Percentiles rank a stretch among this genome's conserved stretches.
phyloP scores from a whole-genome alignment of 2,329 filamentous ascomycete genomes.

The Xylariaceae sp. region DNA sequence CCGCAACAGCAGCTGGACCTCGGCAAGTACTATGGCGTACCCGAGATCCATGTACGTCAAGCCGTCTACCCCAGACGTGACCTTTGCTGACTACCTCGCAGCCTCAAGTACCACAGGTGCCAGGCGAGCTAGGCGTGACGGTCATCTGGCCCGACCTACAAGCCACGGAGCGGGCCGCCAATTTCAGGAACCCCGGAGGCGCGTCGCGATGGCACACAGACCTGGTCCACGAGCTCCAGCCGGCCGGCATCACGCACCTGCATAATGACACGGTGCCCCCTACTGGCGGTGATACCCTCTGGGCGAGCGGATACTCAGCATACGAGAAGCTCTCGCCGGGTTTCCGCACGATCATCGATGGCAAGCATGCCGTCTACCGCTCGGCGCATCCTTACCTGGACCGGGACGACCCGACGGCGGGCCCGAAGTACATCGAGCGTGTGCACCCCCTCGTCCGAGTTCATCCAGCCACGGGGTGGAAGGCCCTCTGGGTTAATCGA shows the following conservation, averaged over 20 bases:
- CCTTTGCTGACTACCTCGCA: slow-evolving; percentile 21
- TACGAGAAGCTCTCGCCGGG: slow-evolving; percentile 69
- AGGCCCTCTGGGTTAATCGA: slow-evolving; percentile 67
- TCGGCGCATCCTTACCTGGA: slow-evolving; percentile 66
- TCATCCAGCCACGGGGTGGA: slow-evolving; percentile 72
- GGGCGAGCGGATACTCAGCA: slow-evolving; percentile 66
- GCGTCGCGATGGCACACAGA: slow-evolving; percentile 68
- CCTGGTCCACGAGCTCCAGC: slow-evolving; percentile 66
- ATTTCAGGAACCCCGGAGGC: slow-evolving; percentile 64
- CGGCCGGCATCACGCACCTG: slow-evolving; percentile 65
- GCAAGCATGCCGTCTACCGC: slow-evolving; percentile 58
- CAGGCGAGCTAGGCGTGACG: slow-evolving; percentile 59
- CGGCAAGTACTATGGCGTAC: slow-evolving; percentile 59
- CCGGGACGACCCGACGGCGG: slow-evolving; percentile 54
- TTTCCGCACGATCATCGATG: slow-evolving; percentile 68
- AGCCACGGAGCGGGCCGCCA: slow-evolving; percentile 55
- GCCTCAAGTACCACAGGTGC: slow-evolving; percentile 69
- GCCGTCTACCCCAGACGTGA: no score
- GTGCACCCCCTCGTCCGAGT: slow-evolving; percentile 65
- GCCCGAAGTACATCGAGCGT: slow-evolving; percentile 63
- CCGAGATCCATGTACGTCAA: slow-evolving; percentile 68
- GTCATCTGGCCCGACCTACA: slow-evolving; percentile 68
- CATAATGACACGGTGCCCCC: slow-evolving; percentile 65
- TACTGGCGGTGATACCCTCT: slow-evolving; percentile 66
- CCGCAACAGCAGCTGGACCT: slow-evolving; percentile 61